These are phyloP conservation scores for Phytophthora colocasiae DNA, from an alignment of 352 stramenopile genomes.

Conservation along the genomic window DNA sequence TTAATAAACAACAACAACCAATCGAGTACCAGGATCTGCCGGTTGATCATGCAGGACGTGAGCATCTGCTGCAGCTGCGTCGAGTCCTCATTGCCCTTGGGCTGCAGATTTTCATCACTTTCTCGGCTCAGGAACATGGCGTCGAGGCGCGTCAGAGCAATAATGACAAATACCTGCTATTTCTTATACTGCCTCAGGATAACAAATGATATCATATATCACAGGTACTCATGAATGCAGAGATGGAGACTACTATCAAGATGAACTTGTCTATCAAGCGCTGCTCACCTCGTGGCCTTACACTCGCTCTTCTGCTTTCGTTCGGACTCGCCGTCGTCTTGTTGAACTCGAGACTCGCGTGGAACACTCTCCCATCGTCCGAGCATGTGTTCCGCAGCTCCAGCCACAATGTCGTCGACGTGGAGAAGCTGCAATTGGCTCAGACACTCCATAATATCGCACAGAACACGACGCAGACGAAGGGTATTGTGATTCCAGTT, in stretches of 20 bases:
- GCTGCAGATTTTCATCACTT: slow-evolving; percentile 48
- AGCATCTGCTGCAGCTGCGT: slow-evolving; percentile 83
- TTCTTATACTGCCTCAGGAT: too few species aligned
- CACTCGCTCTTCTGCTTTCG: slow-evolving; percentile 11
- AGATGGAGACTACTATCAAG: too few species aligned
- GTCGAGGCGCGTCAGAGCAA: neutral
- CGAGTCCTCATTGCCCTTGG: slow-evolving; percentile 75
- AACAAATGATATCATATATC: too few species aligned
- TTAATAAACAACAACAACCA: neutral
- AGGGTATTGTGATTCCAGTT: slow-evolving; percentile 40
- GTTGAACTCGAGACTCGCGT: slow-evolving; percentile 23
- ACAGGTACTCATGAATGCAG: too few species aligned
- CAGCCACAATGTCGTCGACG: neutral
- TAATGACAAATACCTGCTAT: too few species aligned
- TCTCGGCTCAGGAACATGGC: slow-evolving; percentile 67
- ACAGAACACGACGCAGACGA: slow-evolving; percentile 19
- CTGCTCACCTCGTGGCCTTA: slow-evolving; percentile 12
- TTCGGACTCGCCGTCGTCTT: slow-evolving; percentile 20
- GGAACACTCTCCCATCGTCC: slow-evolving; percentile 11
- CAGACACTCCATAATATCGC: slow-evolving; percentile 21
- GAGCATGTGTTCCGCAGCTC: slow-evolving; percentile 17
- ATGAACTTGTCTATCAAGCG: slow-evolving; percentile 12
- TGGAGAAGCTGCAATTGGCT: slow-evolving; percentile 16
- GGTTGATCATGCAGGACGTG: slow-evolving; percentile 87
- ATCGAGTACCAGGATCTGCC: slow-evolving; percentile 69